Base-by-base conservation (phyloP, 306 rosid species). In the Gastrolobium villosum region DNA sequence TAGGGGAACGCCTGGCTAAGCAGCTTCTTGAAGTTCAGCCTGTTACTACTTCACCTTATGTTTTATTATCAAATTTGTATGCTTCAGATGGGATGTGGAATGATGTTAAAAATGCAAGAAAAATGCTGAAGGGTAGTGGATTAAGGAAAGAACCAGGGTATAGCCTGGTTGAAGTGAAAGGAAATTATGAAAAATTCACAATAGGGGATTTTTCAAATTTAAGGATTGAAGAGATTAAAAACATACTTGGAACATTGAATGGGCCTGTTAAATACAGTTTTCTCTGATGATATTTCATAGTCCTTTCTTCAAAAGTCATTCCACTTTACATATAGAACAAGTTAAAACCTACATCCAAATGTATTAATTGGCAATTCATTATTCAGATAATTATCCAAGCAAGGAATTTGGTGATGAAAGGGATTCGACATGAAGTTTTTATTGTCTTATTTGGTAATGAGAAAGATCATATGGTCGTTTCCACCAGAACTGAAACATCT, bases 21-120 rank as follows among this genome's bases (percentile, higher is more conserved):
- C 48, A 62, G 56, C 83, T 86, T 72, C 79, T 86, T 75, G 44
- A 72, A 65, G 65, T 62, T 45, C 81, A 53, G 20, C 83, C 83
- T 9, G 61, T 41, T 10, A 72, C 72, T 67, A 53, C 85, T 60
- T 76, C 87, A 55, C 83, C 81, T 36, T 83, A 76, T 83, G 85
- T 86, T 72, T 74, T 86, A 5, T 34, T 83, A 72, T 84, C 85
- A 35, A 86, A 68, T 72, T 72, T 83, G 70, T 86, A 86, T 72
- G 87, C 89, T 52, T 76, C 83, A 26, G 85, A 76, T 80, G 85
- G 72, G 72, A 76, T 54, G 83, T 86, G 89, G 89, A 81, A 49
- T 67, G 83, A 73, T 37, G 83, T 65, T 62, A 79, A 72, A 30
- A 37, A 72, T 79, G 82, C 82, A 37, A 86, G 85, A 66, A 74